Conservation (phyloP, 129 eudicot species). For the Flaveria bidentis region DNA sequence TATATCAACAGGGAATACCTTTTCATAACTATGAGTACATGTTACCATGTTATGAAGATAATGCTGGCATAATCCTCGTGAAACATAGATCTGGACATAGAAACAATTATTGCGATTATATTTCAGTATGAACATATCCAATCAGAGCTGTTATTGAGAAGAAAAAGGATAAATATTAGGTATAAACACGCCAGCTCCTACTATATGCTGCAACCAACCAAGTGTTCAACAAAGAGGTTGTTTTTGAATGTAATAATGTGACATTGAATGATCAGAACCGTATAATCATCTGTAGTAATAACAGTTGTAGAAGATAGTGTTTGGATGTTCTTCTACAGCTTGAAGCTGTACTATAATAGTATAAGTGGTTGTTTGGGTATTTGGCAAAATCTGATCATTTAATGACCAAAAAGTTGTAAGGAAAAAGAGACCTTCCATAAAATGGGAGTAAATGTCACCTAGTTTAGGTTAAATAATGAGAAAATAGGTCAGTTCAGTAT, state of each 20-base stretch:
- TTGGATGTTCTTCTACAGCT: constrained; percentile 1
- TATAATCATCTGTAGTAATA: neutral
- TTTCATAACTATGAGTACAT: constrained; percentile 50
- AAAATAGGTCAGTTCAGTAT: neutral
- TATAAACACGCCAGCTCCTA: constrained; percentile 1
- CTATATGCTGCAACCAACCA: constrained; percentile 11
- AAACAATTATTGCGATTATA: constrained; percentile 31
- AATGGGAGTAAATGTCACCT: constrained; percentile 15
- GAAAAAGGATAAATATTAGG: neutral
- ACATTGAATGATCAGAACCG: neutral
- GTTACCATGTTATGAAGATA: constrained; percentile 73
- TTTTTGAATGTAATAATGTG: constrained; percentile 5
- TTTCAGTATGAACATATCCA: constrained; percentile 18
- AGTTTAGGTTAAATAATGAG: neutral
- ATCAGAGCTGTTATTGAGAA: constrained; percentile 1
- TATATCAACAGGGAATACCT: constrained; percentile 67
- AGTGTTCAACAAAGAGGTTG: neutral
- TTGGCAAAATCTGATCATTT: neutral
- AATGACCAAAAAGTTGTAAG: neutral
- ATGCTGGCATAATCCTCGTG: constrained; percentile 50
- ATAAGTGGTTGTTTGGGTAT: neutral
- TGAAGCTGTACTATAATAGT: neutral
- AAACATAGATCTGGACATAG: constrained; percentile 55
- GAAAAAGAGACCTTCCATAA: neutral
- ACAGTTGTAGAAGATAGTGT: neutral